A percentile compares a stretch with the other conserved stretches of the same genome.
phyloP scores from a whole-genome alignment of 176 grass and related monocot genomes.

The Aegilops umbellulata region DNA sequence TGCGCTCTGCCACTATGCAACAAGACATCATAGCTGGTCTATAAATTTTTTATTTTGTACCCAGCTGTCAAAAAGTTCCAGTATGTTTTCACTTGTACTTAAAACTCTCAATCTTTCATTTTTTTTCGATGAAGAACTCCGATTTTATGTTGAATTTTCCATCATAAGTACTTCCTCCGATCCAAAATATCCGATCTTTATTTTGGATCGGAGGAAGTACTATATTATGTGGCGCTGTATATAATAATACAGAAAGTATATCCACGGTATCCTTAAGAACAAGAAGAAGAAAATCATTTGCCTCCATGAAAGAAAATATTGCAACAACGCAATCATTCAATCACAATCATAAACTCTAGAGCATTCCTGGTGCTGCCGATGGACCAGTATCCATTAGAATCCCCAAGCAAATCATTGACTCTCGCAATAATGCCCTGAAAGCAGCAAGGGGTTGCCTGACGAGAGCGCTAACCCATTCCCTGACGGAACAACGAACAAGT shows the following conservation, averaged over 20 bases:
- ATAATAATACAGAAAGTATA: neutral
- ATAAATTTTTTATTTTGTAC: neutral
- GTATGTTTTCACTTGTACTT: neutral
- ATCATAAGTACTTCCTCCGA: neutral
- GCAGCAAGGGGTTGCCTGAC: constrained; percentile 1
- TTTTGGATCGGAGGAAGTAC: no score
- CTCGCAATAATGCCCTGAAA: neutral
- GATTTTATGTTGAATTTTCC: neutral
- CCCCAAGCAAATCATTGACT: neutral
- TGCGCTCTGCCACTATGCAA: neutral
- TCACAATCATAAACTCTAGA: neutral
- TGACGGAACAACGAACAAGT: neutral
- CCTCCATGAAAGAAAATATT: neutral
- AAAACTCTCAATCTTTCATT: neutral
- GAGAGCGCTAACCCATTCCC: neutral
- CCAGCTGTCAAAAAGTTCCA: neutral
- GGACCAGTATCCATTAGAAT: neutral
- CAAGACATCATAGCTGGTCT: neutral
- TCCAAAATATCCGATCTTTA: no score
- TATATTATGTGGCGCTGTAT: no score
- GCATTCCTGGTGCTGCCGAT: neutral
- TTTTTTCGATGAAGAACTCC: neutral
- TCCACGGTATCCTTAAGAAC: neutral
- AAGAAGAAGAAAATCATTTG: neutral
- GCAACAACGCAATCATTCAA: neutral